These are phyloP conservation scores for Liriodendron chinense DNA, from an alignment of 164 flowering plant species.

Conservation along the genomic window DNA sequence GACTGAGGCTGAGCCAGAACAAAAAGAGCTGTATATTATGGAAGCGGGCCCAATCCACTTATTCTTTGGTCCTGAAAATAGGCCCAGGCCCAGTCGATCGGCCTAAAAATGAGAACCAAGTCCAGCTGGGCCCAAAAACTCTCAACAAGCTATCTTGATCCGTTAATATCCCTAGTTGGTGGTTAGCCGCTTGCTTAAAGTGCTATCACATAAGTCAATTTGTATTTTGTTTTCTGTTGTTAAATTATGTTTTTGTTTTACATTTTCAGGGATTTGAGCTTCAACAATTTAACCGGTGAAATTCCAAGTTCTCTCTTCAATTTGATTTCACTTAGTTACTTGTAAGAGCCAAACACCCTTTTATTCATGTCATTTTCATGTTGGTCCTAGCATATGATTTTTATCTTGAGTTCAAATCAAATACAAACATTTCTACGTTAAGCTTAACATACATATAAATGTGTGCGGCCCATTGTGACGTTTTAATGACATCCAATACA, in stretches of 20 bases:
- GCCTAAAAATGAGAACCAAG: background rate
- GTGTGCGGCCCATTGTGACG: too few species aligned
- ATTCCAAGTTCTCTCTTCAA: conserved; percentile 14
- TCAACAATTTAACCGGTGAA: conserved; percentile 4
- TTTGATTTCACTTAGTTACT: conserved; percentile 8
- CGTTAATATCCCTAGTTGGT: too few species aligned
- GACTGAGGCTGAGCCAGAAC: conserved; percentile 15
- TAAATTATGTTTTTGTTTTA: too few species aligned
- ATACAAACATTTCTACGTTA: too few species aligned
- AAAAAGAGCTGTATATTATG: conserved; percentile 9
- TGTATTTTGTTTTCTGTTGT: background rate
- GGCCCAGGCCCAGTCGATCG: background rate
- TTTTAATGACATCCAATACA: too few species aligned
- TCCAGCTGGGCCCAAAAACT: background rate
- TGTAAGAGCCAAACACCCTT: conserved; percentile 5
- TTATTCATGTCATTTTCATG: background rate
- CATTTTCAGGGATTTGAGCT: conserved; percentile 6
- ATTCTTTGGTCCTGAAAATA: conserved; percentile 2
- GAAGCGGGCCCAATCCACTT: background rate
- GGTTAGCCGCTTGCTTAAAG: too few species aligned
- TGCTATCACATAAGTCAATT: background rate
- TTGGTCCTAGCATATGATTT: too few species aligned
- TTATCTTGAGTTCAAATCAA: too few species aligned
- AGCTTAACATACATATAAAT: too few species aligned
- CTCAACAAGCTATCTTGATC: too few species aligned